These are phyloP conservation scores for Vigna nakashimae DNA, from an alignment of 306 rosid species.

Conservation along the genomic window DNA sequence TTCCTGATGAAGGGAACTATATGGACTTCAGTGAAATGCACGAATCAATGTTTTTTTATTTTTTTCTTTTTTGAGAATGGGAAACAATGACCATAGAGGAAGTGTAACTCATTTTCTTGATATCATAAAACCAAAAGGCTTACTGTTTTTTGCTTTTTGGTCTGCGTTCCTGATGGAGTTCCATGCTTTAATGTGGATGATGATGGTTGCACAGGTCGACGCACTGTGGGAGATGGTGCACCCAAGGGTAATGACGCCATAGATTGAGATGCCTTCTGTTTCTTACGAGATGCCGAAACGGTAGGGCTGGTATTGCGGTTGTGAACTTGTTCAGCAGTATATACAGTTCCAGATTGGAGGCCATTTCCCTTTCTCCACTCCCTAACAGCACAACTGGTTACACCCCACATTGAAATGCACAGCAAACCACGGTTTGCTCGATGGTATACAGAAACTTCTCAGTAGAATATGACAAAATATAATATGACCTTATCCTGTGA, in stretches of 20 bases:
- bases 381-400: conserved; percentile 57
- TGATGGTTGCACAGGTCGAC: conserved; percentile 62
- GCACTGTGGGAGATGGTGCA: conserved; percentile 63
- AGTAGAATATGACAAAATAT: conserved; percentile 37
- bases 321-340: conserved; percentile 57
- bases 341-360: conserved; percentile 62
- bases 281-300: conserved; percentile 79
- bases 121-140: conserved; percentile 37
- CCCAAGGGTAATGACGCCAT: conserved; percentile 50
- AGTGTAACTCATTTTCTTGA: conserved; percentile 16
- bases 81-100: conserved; percentile 38
- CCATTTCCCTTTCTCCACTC: conserved; percentile 84
- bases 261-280: conserved; percentile 67
- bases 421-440: conserved; percentile 46
- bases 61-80: neutral
- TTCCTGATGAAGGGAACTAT: conserved; percentile 66
- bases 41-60: conserved; percentile 38
- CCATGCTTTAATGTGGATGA: conserved; percentile 67
- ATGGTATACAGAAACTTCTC: conserved; percentile 35
- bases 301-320: conserved; percentile 74
- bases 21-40: conserved; percentile 57
- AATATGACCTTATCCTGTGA: conserved; percentile 70
- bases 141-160: conserved; percentile 71
- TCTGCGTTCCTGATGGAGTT: conserved; percentile 63
- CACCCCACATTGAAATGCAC: conserved; percentile 29